These are phyloP conservation scores for Xylaria castorea DNA, from an alignment of 495 filamentous ascomycete genomes.

Conservation along the genomic window DNA sequence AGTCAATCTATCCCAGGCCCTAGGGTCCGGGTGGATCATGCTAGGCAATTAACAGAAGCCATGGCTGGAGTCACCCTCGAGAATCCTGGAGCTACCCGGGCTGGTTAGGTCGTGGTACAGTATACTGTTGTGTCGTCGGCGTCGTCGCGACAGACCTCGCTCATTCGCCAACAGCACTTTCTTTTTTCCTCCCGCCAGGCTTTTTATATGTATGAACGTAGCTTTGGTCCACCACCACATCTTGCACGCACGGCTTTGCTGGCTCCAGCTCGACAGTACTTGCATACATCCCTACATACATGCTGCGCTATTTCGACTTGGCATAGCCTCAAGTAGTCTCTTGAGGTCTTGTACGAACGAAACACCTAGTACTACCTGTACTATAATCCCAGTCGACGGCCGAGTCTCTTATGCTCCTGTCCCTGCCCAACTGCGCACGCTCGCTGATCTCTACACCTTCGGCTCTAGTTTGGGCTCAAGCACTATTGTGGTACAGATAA, in stretches of 20 bases:
- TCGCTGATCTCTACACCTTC: slow-evolving; percentile 42
- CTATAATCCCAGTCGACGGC: slow-evolving; percentile 22
- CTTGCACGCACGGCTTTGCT: slow-evolving; percentile 19
- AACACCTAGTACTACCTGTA: slow-evolving; percentile 2
- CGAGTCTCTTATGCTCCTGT: slow-evolving; percentile 33
- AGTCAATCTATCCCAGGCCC: slow-evolving; percentile 26
- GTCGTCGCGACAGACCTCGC: background rate
- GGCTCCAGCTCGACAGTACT: slow-evolving; percentile 15
- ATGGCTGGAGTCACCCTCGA: background rate
- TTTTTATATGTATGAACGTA: slow-evolving; percentile 10
- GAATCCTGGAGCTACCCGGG: slow-evolving; percentile 1
- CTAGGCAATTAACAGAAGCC: slow-evolving; percentile 14
- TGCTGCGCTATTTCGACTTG: slow-evolving; percentile 6
- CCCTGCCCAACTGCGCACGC: slow-evolving; percentile 42
- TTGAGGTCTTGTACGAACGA: background rate
- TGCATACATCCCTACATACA: slow-evolving; percentile 16
- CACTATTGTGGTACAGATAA: slow-evolving; percentile 23
- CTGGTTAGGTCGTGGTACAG: slow-evolving; percentile 1
- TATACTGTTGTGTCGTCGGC: slow-evolving; percentile 13
- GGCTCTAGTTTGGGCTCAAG: slow-evolving; percentile 39
- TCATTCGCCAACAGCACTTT: slow-evolving; percentile 9
- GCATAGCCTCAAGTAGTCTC: slow-evolving; percentile 12
- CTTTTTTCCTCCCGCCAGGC: slow-evolving; percentile 16
- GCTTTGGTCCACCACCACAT: slow-evolving; percentile 19
- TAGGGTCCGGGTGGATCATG: slow-evolving; percentile 19